Percentiles rank a stretch among this genome's conserved stretches.
These are phyloP conservation scores for Colletotrichum abscissum DNA, from an alignment of 2,329 filamentous ascomycete species.

Conservation along the genomic window DNA sequence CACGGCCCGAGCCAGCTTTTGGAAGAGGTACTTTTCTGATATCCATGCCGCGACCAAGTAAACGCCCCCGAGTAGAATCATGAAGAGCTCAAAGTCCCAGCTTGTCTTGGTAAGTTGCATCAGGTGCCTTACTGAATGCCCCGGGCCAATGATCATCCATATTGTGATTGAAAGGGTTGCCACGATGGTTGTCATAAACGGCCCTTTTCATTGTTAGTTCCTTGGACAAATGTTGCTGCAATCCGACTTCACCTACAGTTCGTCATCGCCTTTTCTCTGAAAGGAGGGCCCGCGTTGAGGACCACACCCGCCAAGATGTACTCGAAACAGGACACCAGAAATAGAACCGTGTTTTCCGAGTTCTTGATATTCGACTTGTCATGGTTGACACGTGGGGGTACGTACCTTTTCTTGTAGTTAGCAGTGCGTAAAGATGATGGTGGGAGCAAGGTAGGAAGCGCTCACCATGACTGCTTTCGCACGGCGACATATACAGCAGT, in stretches of 20 bases:
- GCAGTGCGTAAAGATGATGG: neutral
- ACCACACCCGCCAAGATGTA: slow-evolving; percentile 93
- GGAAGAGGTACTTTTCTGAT: slow-evolving; percentile 78
- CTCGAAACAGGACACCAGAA: slow-evolving; percentile 91
- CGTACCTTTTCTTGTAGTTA: slow-evolving; percentile 66
- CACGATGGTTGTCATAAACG: slow-evolving; percentile 83
- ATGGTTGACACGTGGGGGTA: slow-evolving; percentile 80
- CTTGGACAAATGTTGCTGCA: slow-evolving; percentile 35
- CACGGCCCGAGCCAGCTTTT: slow-evolving; percentile 73
- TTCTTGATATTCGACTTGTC: slow-evolving; percentile 89
- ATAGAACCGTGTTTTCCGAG: slow-evolving; percentile 92
- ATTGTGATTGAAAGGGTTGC: slow-evolving; percentile 73
- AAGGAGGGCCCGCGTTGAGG: slow-evolving; percentile 90
- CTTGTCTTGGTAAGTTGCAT: slow-evolving; percentile 91
- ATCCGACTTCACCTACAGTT: slow-evolving; percentile 73
- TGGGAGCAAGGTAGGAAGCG: slow-evolving; percentile 8
- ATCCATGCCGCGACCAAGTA: slow-evolving; percentile 78
- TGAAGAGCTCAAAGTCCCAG: slow-evolving; percentile 75
- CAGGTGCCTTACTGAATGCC: slow-evolving; percentile 72
- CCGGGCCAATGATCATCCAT: slow-evolving; percentile 85
- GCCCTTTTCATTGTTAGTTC: slow-evolving; percentile 63
- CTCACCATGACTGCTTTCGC: slow-evolving; percentile 81
- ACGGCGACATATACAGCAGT: slow-evolving; percentile 79
- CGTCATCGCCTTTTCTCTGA: slow-evolving; percentile 80
- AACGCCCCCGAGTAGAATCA: slow-evolving; percentile 75